A percentile compares a stretch with the other conserved stretches of the same genome.
These are phyloP conservation scores for Nemania sp. DNA, from an alignment of 2,329 filamentous ascomycete genomes.

Conservation along the genomic window DNA sequence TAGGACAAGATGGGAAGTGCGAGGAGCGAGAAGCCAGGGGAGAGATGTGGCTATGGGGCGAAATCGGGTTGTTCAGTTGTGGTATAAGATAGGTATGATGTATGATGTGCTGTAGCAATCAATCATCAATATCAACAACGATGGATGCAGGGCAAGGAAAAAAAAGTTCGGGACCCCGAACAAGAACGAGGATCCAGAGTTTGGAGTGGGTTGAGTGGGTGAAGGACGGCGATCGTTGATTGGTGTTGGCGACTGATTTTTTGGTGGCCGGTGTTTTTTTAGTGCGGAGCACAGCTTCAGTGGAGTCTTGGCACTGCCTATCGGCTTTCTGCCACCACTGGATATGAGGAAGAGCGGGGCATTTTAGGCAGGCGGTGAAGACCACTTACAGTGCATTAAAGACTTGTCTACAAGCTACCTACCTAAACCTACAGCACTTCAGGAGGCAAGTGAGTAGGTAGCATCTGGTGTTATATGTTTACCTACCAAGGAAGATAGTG, in stretches of 20 bases:
- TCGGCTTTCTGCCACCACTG: constrained; percentile 24
- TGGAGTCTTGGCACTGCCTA: constrained; percentile 39
- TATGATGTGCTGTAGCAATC: too few species aligned
- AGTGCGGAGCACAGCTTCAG: constrained; percentile 43
- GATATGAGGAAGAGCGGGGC: not conserved
- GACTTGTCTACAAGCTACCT: too few species aligned
- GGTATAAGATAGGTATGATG: not conserved
- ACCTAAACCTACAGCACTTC: too few species aligned
- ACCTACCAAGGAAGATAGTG: too few species aligned
- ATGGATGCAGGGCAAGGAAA: constrained; percentile 26
- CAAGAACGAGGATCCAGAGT: constrained; percentile 17
- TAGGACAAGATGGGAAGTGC: not conserved
- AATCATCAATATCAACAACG: constrained; percentile 8
- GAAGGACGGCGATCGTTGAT: constrained; percentile 29
- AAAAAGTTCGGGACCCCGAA: constrained; percentile 41
- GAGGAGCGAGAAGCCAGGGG: not conserved
- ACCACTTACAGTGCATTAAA: not conserved
- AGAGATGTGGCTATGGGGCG: not conserved
- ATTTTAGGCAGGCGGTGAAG: constrained; percentile 19
- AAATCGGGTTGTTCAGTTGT: constrained; percentile 1
- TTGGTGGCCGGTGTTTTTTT: constrained; percentile 41
- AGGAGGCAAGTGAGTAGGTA: too few species aligned
- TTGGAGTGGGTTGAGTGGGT: constrained; percentile 25
- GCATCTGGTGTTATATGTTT: too few species aligned
- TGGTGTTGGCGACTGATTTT: constrained; percentile 38